Evolutionary conservation across 2,329 filamentous ascomycete species (phyloP).

Genomic region (Sporothrix humicola): DNA sequence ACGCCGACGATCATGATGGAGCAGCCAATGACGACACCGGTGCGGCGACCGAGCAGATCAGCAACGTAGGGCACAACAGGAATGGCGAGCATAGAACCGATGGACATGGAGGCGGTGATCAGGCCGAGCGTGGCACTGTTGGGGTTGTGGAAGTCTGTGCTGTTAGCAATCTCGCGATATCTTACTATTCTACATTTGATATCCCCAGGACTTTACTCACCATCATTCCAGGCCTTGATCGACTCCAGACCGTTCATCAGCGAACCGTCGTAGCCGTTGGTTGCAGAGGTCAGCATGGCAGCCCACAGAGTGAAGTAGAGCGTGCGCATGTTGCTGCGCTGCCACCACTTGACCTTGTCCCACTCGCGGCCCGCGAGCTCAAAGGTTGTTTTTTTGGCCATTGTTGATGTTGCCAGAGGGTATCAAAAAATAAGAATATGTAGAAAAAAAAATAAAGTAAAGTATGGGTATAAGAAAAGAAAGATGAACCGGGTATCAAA

Average conservation of each 20-base stretch:
- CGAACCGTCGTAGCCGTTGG: constrained; percentile 48
- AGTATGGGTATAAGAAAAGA: neutral
- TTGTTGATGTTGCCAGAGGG: constrained; percentile 17
- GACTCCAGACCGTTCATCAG: constrained; percentile 50
- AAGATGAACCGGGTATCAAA: constrained; percentile 4
- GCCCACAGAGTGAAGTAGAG: constrained; percentile 46
- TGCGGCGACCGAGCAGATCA: constrained; percentile 52
- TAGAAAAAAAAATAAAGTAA: neutral
- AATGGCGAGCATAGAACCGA: constrained; percentile 53
- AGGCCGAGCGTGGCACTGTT: constrained; percentile 48
- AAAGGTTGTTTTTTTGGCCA: constrained; percentile 40
- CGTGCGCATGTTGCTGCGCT: constrained; percentile 43
- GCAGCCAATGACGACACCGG: constrained; percentile 53
- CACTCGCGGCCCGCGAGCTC: constrained; percentile 40
- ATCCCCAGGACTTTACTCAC: constrained; percentile 40
- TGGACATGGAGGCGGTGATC: constrained; percentile 52
- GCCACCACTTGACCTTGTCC: constrained; percentile 44
- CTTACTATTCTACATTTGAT: neutral
- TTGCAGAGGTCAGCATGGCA: constrained; percentile 46
- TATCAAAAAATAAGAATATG: constrained; percentile 18
- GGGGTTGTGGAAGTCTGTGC: constrained; percentile 43
- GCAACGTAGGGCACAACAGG: constrained; percentile 54
- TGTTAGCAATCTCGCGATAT: neutral
- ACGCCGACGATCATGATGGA: constrained; percentile 48
- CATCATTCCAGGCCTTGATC: constrained; percentile 48